Evolutionary conservation across 495 filamentous ascomycete species (phyloP).

Genomic region (Niebla homalea): DNA sequence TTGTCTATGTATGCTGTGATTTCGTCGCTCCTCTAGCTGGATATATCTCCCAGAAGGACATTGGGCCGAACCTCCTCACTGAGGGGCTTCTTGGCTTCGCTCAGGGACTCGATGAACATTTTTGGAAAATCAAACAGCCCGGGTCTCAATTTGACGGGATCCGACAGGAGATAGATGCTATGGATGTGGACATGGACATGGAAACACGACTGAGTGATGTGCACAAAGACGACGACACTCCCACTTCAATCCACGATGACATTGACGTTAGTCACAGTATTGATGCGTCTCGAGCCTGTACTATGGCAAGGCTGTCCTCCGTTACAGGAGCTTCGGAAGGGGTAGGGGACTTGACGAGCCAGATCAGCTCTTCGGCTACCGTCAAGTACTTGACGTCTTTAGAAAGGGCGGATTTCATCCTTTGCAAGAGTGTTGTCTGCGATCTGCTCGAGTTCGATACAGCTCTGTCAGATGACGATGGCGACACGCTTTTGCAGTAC

Average conservation of each 20-base stretch:
- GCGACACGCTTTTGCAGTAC: conserved; percentile 36
- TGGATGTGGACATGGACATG: conserved; percentile 71
- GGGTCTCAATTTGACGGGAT: background rate
- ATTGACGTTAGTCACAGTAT: conserved; percentile 30
- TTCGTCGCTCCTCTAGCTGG: conserved; percentile 22
- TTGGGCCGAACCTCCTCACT: conserved; percentile 1
- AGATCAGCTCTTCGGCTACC: conserved; percentile 22
- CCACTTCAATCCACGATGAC: conserved; percentile 34
- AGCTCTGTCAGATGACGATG: conserved; percentile 22
- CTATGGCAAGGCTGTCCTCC: conserved; percentile 13
- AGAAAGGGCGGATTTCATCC: conserved; percentile 45
- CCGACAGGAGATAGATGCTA: conserved; percentile 36
- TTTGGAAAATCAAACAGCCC: conserved; percentile 5
- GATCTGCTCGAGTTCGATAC: conserved; percentile 28
- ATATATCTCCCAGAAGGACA: background rate
- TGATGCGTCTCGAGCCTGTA: conserved; percentile 28
- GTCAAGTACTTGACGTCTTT: conserved; percentile 46
- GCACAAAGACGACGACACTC: conserved; percentile 20
- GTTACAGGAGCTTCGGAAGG: conserved; percentile 1
- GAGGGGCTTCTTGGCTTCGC: conserved; percentile 6
- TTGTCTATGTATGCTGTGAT: conserved; percentile 23
- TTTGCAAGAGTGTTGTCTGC: conserved; percentile 36
- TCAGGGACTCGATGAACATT: conserved; percentile 5
- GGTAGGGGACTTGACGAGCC: background rate
- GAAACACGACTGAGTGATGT: conserved; percentile 39